Base-by-base conservation (phyloP, 202 grass and related monocot genomes). In the Schoenoplectus triqueter region DNA sequence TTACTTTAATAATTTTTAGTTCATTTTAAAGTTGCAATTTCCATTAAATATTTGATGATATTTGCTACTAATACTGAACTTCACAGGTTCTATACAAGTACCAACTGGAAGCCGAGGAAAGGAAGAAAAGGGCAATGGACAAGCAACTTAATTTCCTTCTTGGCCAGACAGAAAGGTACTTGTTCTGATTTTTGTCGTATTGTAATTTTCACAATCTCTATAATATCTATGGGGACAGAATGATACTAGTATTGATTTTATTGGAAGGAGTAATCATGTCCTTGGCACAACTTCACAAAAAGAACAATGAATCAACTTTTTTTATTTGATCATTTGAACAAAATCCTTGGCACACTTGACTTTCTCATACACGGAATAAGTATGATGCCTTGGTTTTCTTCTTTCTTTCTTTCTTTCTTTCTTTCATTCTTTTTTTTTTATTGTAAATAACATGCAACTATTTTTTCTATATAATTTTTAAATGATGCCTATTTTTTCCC, bases 91-190 rank as follows among this genome's bases (percentile, higher is more conserved):
- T 99, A 40, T 99, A 99, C 89, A 99, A 99, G 80, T 88, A 94
- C 71, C 96, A 99, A 85, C 86, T 99, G 71, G 93, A 99, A 84
- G 60, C 90, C 19, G 96, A 99, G 74, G 93, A 99, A 90, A 94
- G 75, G 88, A 99, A 96, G 90, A 99, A 99, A 89, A 99, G 88
- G 71, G 86, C 93, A 62, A 90, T 99, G 42, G 93, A 99, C 88
- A 99, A 95, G 79, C 96, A 94, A 64, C 96, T 98, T 86, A 87
- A 98, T 94, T 98, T 95, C 68, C 96, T 95, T 87, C 85, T 98
- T 85, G 96, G 93, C 60, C 93, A 98, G 79, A 98, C 93, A 80
- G 96, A 98, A 85, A 98, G 96, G 96, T 98, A 92, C 14, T 31
- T n/a, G 70, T 10, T 10, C 8, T 56, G 48, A 56, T 5, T 74